A percentile compares a stretch with the other conserved stretches of the same genome.
These are phyloP conservation scores for Hypoxylon sp. DNA, from an alignment of 2,329 filamentous ascomycete species.

Conservation along the genomic window DNA sequence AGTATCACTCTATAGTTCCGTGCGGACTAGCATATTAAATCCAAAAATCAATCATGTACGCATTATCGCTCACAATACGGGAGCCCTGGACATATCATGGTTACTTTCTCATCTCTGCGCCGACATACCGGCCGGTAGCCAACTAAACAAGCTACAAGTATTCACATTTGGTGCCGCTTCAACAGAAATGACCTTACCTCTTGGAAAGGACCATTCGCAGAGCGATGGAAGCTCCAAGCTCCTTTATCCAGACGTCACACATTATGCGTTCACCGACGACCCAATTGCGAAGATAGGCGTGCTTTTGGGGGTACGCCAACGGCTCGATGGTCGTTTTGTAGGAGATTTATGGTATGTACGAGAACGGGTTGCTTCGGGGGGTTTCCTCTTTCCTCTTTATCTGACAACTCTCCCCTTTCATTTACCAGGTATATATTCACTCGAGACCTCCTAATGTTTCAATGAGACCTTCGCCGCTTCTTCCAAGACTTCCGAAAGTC, in stretches of 20 bases:
- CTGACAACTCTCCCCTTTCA: no score
- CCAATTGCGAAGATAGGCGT: constrained; percentile 56
- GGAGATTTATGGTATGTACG: no score
- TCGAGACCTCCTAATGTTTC: no score
- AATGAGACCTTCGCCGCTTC: no score
- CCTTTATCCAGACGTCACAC: constrained; percentile 36
- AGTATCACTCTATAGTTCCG: constrained; percentile 51
- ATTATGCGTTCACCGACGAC: constrained; percentile 48
- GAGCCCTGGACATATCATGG: constrained; percentile 53
- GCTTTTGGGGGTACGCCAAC: constrained; percentile 52
- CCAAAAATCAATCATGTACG: constrained; percentile 51
- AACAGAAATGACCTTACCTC: constrained; percentile 54
- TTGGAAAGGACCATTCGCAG: constrained; percentile 36
- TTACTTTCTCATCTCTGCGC: constrained; percentile 54
- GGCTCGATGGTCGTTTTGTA: constrained; percentile 54
- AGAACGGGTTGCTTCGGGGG: no score
- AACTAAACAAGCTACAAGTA: constrained; percentile 55
- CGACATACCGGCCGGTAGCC: constrained; percentile 53
- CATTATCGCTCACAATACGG: constrained; percentile 56
- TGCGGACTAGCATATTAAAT: constrained; percentile 54
- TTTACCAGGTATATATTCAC: no score
- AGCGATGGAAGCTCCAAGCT: constrained; percentile 7
- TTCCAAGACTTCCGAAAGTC: no score
- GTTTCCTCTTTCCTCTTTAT: no score
- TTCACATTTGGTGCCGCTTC: constrained; percentile 59